These are phyloP conservation scores for Babesia sp. DNA, from an alignment of 169 alveolate genomes.

Conservation along the genomic window DNA sequence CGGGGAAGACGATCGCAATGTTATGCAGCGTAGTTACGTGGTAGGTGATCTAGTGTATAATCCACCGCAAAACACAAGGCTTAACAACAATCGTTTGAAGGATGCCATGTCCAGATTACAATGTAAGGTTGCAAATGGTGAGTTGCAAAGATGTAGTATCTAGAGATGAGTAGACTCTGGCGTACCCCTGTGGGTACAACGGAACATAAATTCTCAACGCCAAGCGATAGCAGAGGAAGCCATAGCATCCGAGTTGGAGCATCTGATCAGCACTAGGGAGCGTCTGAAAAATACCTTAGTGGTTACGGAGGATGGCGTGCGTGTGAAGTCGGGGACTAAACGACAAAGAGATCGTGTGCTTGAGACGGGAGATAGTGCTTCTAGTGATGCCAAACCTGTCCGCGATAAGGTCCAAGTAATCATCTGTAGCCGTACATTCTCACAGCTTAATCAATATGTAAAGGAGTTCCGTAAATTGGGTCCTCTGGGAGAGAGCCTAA, in stretches of 20 bases:
- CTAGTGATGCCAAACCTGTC: not conserved
- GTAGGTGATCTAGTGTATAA: conserved; percentile 12
- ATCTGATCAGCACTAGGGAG: not conserved
- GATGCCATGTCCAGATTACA: conserved; percentile 11
- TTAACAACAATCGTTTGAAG: conserved; percentile 38
- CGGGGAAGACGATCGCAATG: conserved; percentile 93
- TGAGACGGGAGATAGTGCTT: not conserved
- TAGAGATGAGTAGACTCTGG: conserved; percentile 1
- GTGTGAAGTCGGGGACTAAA: not conserved
- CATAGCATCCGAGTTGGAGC: not conserved
- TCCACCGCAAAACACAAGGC: conserved; percentile 4
- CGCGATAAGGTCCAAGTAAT: conserved; percentile 61
- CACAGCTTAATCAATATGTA: conserved; percentile 87
- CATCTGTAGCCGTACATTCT: conserved; percentile 90
- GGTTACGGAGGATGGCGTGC: conserved; percentile 4
- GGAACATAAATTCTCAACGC: conserved; percentile 25
- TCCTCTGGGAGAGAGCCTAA: conserved; percentile 71
- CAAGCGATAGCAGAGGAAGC: conserved; percentile 31
- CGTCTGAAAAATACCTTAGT: not conserved
- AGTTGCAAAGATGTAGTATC: not conserved
- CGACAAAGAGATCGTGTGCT: conserved; percentile 1
- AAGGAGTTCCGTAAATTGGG: conserved; percentile 83
- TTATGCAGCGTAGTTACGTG: conserved; percentile 88
- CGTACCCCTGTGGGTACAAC: conserved; percentile 52
- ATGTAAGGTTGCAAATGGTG: not conserved